These are phyloP conservation scores for Cichorium intybus DNA, from an alignment of 140 eudicot species.

Conservation along the genomic window DNA sequence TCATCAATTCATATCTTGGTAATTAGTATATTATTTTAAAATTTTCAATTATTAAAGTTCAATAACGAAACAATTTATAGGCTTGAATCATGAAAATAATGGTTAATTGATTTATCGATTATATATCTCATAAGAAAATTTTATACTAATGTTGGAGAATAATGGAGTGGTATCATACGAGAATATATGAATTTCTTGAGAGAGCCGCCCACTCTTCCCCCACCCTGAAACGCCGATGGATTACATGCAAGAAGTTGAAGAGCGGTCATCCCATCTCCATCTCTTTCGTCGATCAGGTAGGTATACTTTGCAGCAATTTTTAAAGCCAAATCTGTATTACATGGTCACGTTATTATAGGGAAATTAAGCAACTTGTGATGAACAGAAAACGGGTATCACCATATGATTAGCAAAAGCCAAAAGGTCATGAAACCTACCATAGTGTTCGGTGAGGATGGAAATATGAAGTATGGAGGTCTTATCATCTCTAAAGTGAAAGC, in stretches of 20 bases:
- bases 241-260: conserved; percentile 35
- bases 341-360: not conserved
- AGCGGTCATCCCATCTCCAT: conserved; percentile 28
- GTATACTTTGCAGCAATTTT: conserved; percentile 12
- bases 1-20: too few species aligned
- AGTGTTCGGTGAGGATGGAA: conserved; percentile 24
- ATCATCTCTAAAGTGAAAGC: conserved; percentile 19
- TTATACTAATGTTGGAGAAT: not conserved
- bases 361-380: too few species aligned
- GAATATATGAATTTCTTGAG: conserved; percentile 17
- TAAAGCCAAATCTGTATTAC: conserved; percentile 24
- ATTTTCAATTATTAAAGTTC: too few species aligned
- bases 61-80: too few species aligned
- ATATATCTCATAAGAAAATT: not conserved
- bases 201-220: not conserved
- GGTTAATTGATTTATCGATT: too few species aligned
- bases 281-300: conserved; percentile 12
- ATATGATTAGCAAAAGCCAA: not conserved
- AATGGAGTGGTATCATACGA: not conserved
- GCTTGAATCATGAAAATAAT: too few species aligned
- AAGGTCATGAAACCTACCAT: conserved; percentile 9
- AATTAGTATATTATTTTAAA: too few species aligned
- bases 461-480: conserved; percentile 25
- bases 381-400: too few species aligned
- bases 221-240: conserved; percentile 15